These are phyloP conservation scores for Immersiporthe knoxdaviesiana DNA, from an alignment of 2,329 filamentous ascomycete species.

Conservation along the genomic window DNA sequence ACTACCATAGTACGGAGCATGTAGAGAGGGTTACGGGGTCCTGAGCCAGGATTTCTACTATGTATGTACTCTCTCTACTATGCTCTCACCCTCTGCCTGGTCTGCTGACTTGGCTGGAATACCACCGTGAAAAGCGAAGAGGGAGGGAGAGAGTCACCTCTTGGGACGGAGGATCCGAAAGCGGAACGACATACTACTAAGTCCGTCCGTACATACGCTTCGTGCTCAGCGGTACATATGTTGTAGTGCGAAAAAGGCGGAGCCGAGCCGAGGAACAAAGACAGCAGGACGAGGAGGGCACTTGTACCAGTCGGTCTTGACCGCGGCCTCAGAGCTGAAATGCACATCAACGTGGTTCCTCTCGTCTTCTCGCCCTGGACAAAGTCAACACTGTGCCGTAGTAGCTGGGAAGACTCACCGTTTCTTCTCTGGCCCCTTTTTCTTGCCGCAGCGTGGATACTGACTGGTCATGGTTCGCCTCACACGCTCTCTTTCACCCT, in stretches of 20 bases:
- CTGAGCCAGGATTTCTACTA: no score
- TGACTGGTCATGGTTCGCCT: background rate
- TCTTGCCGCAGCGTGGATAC: background rate
- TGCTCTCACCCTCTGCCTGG: background rate
- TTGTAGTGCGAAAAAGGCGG: background rate
- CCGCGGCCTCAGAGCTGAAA: constrained; percentile 1
- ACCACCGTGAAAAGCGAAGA: background rate
- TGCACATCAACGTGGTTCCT: constrained; percentile 13
- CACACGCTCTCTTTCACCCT: background rate
- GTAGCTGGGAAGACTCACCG: background rate
- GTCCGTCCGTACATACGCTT: no score
- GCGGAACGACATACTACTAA: constrained; percentile 1
- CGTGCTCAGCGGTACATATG: background rate
- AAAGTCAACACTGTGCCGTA: background rate
- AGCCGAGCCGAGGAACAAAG: background rate
- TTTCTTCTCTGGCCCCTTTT: background rate
- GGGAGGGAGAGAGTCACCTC: background rate
- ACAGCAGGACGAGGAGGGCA: background rate
- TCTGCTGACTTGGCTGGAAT: background rate
- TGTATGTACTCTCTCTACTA: no score
- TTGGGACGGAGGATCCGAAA: background rate
- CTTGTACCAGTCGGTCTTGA: background rate
- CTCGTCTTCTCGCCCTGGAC: background rate
- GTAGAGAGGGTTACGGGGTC: constrained; percentile 4
- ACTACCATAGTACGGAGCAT: no score